Percentiles rank a stretch among this genome's conserved stretches.
Conservation (phyloP, 345 rosid genomes). For the Gossypium thurberi region DNA sequence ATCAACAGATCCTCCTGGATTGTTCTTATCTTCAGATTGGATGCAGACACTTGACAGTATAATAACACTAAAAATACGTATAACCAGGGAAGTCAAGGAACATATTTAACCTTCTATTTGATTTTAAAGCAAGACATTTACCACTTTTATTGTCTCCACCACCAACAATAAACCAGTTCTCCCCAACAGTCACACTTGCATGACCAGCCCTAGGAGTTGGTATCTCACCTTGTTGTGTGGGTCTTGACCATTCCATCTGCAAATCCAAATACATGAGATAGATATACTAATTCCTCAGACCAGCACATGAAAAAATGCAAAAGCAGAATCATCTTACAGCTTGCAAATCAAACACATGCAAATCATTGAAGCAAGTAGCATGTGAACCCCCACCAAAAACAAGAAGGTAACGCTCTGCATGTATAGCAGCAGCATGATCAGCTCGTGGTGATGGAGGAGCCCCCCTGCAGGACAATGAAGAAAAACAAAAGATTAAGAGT, state of each 20-base stretch:
- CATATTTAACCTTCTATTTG: neutral
- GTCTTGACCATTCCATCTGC: conserved; percentile 99
- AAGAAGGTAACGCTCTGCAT: conserved; percentile 89
- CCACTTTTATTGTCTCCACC: conserved; percentile 98
- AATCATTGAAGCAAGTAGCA: conserved; percentile 84
- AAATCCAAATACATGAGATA: conserved; percentile 16
- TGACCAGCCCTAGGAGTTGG: conserved; percentile 97
- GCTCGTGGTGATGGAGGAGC: conserved; percentile 94
- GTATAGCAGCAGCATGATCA: conserved; percentile 96
- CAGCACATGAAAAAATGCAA: conserved; percentile 4
- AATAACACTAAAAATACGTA: neutral
- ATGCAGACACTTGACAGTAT: neutral
- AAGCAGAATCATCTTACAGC: conserved; percentile 54
- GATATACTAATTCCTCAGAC: conserved; percentile 6
- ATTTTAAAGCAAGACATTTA: conserved; percentile 30
- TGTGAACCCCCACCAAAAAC: conserved; percentile 98
- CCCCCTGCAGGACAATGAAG: conserved; percentile 52
- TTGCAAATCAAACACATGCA: conserved; percentile 95
- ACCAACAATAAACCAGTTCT: conserved; percentile 99
- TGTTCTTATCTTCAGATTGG: neutral
- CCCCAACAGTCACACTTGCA: conserved; percentile 90
- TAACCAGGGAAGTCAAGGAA: neutral
- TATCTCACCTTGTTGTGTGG: conserved; percentile 83
- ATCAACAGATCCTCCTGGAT: neutral
- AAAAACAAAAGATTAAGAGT: conserved; percentile 11